These are phyloP conservation scores for Moniliella sp. DNA, from an alignment of 1,284 basidiomycete genomes.

Conservation along the genomic window DNA sequence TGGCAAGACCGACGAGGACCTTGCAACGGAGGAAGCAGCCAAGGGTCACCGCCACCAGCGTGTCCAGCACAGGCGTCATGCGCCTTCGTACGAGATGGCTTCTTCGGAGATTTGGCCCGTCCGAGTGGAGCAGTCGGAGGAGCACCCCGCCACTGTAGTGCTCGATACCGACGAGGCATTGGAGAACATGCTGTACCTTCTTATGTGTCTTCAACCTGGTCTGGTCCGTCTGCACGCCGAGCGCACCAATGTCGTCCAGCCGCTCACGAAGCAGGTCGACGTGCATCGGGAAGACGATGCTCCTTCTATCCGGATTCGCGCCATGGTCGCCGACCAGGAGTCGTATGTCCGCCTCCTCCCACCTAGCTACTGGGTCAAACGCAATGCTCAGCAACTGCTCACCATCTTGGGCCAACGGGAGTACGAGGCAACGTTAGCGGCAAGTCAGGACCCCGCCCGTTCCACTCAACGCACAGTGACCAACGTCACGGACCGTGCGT, in stretches of 20 bases:
- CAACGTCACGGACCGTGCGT: conserved; percentile 20
- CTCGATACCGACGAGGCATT: conserved; percentile 20
- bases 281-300: conserved; percentile 17
- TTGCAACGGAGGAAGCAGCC: too few species aligned
- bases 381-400: conserved; percentile 16
- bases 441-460: conserved; percentile 10
- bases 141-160: conserved; percentile 16
- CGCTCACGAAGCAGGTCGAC: conserved; percentile 18
- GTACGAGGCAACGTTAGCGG: conserved; percentile 18
- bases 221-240: conserved; percentile 17
- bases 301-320: conserved; percentile 19
- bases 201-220: conserved; percentile 22
- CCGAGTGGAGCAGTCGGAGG: conserved; percentile 13
- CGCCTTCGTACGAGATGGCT: conserved; percentile 17
- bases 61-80: conserved; percentile 13
- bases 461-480: conserved; percentile 14
- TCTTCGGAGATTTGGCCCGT: conserved; percentile 23
- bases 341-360: conserved; percentile 18
- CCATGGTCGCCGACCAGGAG: conserved; percentile 19
- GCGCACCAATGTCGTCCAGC: conserved; percentile 22
- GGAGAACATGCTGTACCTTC: conserved; percentile 22
- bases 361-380: conserved; percentile 25
- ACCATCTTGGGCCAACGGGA: conserved; percentile 18
- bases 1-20: conserved; percentile 11
- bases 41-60: too few species aligned